Percentiles rank a stretch among this genome's conserved stretches.
Conservation (phyloP, 768 basidiomycete genomes). For the Mrakia blollopis region DNA sequence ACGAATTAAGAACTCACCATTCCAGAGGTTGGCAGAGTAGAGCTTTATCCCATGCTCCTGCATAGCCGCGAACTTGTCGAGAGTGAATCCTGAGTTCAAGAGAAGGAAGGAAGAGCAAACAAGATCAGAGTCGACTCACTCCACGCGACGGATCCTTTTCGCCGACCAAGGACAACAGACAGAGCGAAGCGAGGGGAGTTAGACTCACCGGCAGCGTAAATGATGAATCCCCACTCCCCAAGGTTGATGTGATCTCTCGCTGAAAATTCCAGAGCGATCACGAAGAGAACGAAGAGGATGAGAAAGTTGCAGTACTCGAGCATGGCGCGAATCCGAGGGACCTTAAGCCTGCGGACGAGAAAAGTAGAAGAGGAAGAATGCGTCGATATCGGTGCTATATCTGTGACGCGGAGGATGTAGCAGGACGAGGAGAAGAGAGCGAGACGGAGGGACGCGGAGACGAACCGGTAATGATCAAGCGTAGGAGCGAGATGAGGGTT, state of each 20-base stretch:
- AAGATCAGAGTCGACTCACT: background rate
- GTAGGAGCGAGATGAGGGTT: constrained; percentile 88
- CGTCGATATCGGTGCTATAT: no score
- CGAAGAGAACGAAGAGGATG: constrained; percentile 69
- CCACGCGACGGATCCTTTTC: no score
- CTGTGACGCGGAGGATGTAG: no score
- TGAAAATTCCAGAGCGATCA: constrained; percentile 72
- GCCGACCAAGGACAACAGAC: no score
- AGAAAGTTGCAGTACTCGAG: constrained; percentile 86
- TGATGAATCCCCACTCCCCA: constrained; percentile 70
- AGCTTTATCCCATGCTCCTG: constrained; percentile 83
- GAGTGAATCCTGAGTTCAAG: constrained; percentile 63
- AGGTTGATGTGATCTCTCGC: constrained; percentile 59
- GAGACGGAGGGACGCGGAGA: no score
- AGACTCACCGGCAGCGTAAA: constrained; percentile 48
- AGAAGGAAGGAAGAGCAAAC: background rate
- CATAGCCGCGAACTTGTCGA: constrained; percentile 91
- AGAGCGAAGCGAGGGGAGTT: background rate
- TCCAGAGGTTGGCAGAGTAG: constrained; percentile 41
- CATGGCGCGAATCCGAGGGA: constrained; percentile 83
- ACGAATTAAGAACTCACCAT: constrained; percentile 29
- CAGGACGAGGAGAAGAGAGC: no score
- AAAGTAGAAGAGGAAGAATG: no score
- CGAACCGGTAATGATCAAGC: constrained; percentile 74
- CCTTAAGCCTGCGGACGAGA: constrained; percentile 59